Base-by-base conservation (phyloP, 2,329 filamentous ascomycete species). In the Aspergillus sp. region DNA sequence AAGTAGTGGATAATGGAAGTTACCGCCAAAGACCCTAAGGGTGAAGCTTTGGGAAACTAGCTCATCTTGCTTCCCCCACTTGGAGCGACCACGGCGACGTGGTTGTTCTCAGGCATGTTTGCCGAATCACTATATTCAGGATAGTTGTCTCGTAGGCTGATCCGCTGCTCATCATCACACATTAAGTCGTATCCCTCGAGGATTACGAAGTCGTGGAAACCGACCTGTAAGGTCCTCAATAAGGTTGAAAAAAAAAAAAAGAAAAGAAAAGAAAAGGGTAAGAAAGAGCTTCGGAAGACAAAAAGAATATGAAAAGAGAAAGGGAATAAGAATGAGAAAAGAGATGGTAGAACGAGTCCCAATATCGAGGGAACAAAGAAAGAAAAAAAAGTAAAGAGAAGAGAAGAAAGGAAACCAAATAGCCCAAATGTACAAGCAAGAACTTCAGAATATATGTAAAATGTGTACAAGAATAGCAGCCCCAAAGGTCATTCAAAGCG, bases 121-220 rank as follows among this genome's bases (percentile, higher is more conserved):
- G 52, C 57, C 56, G 59, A 63, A 57, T 60, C 54, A 61, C 54
- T 61, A 52, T 61, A 64, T 64, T 64, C 55, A 59, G 36, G 42
- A 56, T 50, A 30, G 56, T 53, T 43, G 57, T 58, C 55, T 59
- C 45, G 50, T 50, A 45, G 56, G 54, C 57, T 59, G 59, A 30
- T 54, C 56, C 51, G 54, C 58, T 59, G 58, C 50, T 58, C 55
- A 58, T 63, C 62, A 63, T 61, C 59, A 64, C 59, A 62, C 63
- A 65, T 65, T 62, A 64, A 58, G 59, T 64, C 63, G 62, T 62
- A 59, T 62, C 55, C 60, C 53, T 32, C 18, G 54, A 54, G 60
- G 39, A 49, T 38, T 48, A 54, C 42, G 26, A 59, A 42, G 56
- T 43, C 47, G 24, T 22, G 44, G 47, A 30, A 47, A 18, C 20